Evolutionary conservation across 257 asterid species (phyloP), one percentile per base, ranked within the genome.

Genomic region (Datura wrightii): DNA sequence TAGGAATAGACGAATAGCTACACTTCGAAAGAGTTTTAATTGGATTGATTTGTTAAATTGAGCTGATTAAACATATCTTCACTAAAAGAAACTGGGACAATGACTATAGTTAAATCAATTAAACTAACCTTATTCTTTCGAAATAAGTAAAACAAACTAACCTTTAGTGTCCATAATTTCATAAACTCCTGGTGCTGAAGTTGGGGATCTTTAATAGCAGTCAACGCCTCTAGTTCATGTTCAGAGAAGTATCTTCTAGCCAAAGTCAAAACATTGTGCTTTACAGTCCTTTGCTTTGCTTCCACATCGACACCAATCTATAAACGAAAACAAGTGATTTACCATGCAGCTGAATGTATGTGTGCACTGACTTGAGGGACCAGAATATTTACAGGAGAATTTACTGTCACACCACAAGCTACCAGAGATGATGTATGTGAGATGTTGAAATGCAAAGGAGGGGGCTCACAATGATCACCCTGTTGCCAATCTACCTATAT

Each of bases 151-250:
- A 48, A 48, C 54, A 79, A 65, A 31, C 87, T 80, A 83, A 96
- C 99, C 97, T 96, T 96, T 86, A 96, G 93, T 65, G 98, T 96
- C 99, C 99, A 96, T 84, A 96, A 79, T 85, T 94, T 96, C 85
- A 96, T 85, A 80, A 96, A 96, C 86, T 93, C 96, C 90, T 88
- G 91, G 71, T 81, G 93, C 90, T 92, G 99, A 88, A 86, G 87
- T 88, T 88, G 89, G 37, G 95, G 93, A 84, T 94, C 97, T 18
- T 90, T 85, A 84, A 93, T 89, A 85, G 91, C 84, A 71, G 90
- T 89, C 65, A 96, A 88, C 84, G 83, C 78, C 50, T 88, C 89
- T 84, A 91, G 88, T 87, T 96, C 99, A 71, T 80, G 87, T 54
- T 88, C 55, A 2, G 97, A 88, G 89, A 96, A 92, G 85, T 90